Base-by-base conservation (phyloP, 2,329 filamentous ascomycete genomes). In the Podosphaera fusca region DNA sequence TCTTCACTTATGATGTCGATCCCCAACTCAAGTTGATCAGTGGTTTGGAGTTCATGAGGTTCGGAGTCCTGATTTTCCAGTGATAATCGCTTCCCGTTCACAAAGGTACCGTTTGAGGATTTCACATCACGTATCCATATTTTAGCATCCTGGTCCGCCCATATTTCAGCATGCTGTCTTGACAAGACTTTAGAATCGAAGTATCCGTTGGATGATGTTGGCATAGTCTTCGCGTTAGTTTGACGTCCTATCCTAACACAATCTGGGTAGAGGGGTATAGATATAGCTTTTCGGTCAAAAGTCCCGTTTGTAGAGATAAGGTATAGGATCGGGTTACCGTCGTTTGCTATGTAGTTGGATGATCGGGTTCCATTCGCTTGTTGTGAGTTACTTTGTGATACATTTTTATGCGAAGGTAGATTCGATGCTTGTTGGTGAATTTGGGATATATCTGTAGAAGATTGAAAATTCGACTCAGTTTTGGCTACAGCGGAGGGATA, bases 1-100 rank as follows among this genome's bases (percentile, higher is more conserved):
- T 98, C 92, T 69, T 98, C 92, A 69, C 87, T 95, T 55, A 98
- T 90, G 66, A 98, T 98, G 67, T 98, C 92, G 64, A 98, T 98
- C 57, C 92, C 92, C 40, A 98, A 76, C 67, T 98, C 92, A 56
- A 98, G 74, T 61, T 92, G 87, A 67, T 98, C 92, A 62, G 87
- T 83, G 59, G 90, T 88, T 65, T 89, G 84, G 38, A 98, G 73
- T 67, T 96, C 90, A 67, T 95, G 87, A 0, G 92, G 89, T 60
- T 96, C 92, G 0, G 90, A 96, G 70, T 98, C 92, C 63, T 89
- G 81, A 65, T 95, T 98, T 69, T 98, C 92, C 56, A 82, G 86
- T 1, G 92, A 96, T 59, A 98, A 70, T 35, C 92, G 82, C 57
- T 84, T 80, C 29, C 88, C 88, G 65, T 98, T 98, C 63, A 98